Conservation (phyloP, 2,329 filamentous ascomycete genomes). For the Pestalotiopsis sp. region DNA sequence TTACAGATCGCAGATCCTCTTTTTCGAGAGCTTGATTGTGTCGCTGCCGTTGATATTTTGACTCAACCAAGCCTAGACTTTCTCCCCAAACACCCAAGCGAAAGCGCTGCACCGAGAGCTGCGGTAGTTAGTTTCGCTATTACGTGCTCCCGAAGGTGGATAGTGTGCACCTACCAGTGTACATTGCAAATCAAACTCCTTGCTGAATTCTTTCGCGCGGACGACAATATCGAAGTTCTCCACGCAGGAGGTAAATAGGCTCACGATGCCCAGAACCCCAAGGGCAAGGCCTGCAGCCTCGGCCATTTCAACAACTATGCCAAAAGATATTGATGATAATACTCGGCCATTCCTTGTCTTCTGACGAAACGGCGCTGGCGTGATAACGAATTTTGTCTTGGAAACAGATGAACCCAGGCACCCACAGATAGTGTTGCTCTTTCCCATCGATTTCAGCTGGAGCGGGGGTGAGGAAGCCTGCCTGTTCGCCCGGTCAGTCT, state of each 20-base stretch:
- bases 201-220: conserved; percentile 21
- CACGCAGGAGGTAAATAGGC: conserved; percentile 28
- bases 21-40: neutral
- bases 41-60: neutral
- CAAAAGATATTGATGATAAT: no score
- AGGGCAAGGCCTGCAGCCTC: conserved; percentile 22
- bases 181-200: conserved; percentile 27
- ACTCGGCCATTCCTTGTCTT: no score
- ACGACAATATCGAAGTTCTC: conserved; percentile 30
- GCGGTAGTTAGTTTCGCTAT: no score
- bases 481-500: no score
- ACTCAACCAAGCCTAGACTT: conserved; percentile 17
- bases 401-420: no score
- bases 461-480: no score
- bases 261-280: conserved; percentile 26
- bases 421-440: no score
- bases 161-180: conserved; percentile 12
- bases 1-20: neutral
- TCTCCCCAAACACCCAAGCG: conserved; percentile 20
- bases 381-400: no score
- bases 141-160: no score
- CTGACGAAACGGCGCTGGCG: no score
- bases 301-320: no score
- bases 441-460: no score
- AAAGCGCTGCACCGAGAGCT: conserved; percentile 19